Evolutionary conservation across 768 basidiomycete species (phyloP), one percentile per base, ranked within the genome.

Genomic region (Kwoniella shandongensis): DNA sequence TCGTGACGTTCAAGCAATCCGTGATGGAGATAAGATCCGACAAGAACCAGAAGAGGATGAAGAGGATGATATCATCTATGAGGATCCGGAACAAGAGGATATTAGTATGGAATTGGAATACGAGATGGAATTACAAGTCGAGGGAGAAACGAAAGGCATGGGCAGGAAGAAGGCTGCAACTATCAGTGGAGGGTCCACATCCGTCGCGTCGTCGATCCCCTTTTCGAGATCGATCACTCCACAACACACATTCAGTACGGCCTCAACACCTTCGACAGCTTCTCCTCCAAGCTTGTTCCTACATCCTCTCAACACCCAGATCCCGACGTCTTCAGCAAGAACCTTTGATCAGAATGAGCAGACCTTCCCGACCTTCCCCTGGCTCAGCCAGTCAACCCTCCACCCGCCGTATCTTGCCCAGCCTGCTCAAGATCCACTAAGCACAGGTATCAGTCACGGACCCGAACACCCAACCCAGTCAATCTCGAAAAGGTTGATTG

Each of bases 1-100:
- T 13, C 40, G 44, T 11, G 55, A 32, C 5, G 41, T 57, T 0
- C 49, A 46, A 40, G 42, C 42, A 20, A 51, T 58, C 32, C 32
- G 23, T 11, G 56, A 51, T 3, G 40, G 40, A 17, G 40, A 42
- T n/a, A 23, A 42, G 8, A 23, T n/a, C 5, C n/a, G 8, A 7
- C 7, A 42, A 6, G 8, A 42, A 6, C n/a, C 5, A 18, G 40
- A n/a, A n/a, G 40, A 42, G 40, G 32, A 32, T 6, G 32, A 32
- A 32, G 13, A 13, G 32, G 7, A 18, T 5, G 40, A 42, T n/a
- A n/a, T n/a, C n/a, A n/a, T n/a, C 35, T 8, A 36, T 22, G 40
- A 41, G n/a, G 22, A 22, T 17, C 6, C 17, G 7, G 40, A 41
- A 32, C 7, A 13, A 6, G 40, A 41, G n/a, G 40, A 41, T 22